A percentile compares a stretch with the other conserved stretches of the same genome.
These are phyloP conservation scores for Hirschioporus abietinus DNA, from an alignment of 768 basidiomycete genomes.

Conservation along the genomic window DNA sequence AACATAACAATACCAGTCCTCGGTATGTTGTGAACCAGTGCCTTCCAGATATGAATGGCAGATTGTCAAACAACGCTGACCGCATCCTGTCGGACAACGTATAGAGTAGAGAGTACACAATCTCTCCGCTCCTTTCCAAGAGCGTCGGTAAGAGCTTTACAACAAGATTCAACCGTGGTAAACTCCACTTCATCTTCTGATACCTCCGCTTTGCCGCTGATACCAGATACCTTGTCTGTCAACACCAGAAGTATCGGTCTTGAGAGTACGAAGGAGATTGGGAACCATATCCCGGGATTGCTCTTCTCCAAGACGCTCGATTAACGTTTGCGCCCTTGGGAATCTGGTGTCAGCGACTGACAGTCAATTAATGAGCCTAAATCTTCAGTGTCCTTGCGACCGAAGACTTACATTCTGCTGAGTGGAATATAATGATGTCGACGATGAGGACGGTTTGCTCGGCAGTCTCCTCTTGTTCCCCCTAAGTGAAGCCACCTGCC, in stretches of 20 bases:
- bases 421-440: constrained; percentile 66
- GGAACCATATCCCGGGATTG: constrained; percentile 96
- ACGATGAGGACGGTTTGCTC: constrained; percentile 75
- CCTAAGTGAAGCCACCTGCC: constrained; percentile 58
- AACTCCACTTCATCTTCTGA: constrained; percentile 72
- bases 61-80: constrained; percentile 86
- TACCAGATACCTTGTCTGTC: constrained; percentile 98
- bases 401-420: constrained; percentile 58
- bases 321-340: constrained; percentile 71
- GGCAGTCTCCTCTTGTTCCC: constrained; percentile 67
- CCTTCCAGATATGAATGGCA: constrained; percentile 97
- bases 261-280: constrained; percentile 80
- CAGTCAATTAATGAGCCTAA: constrained; percentile 6
- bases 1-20: constrained; percentile 57
- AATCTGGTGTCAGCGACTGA: constrained; percentile 66
- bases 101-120: constrained; percentile 84
- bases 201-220: constrained; percentile 76
- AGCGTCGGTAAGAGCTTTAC: constrained; percentile 80
- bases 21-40: constrained; percentile 90
- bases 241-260: constrained; percentile 90
- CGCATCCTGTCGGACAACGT: constrained; percentile 90
- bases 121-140: constrained; percentile 87
- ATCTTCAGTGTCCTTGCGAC: neutral
- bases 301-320: constrained; percentile 89
- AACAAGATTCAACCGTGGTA: constrained; percentile 68